Percentiles rank a stretch among this genome's conserved stretches.
phyloP scores from a whole-genome alignment of 768 basidiomycete genomes.

The Mycena kentingensis region DNA sequence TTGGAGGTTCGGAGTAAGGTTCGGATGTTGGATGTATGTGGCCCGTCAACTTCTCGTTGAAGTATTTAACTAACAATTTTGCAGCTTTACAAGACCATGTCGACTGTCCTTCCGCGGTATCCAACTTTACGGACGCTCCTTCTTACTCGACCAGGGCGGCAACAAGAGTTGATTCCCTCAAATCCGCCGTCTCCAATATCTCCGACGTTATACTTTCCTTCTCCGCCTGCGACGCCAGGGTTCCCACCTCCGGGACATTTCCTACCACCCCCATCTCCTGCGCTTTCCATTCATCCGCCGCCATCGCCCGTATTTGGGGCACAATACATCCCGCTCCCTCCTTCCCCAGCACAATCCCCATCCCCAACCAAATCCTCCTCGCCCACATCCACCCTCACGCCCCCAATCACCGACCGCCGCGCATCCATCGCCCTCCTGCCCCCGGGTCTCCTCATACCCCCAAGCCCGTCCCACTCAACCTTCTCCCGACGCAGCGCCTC shows the following conservation, averaged over 20 bases:
- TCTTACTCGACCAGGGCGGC: constrained; percentile 11
- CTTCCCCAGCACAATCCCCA: background rate
- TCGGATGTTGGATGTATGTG: constrained; percentile 14
- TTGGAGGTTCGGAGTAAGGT: constrained; percentile 21
- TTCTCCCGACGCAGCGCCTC: background rate
- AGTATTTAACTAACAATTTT: background rate
- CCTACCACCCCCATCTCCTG: background rate
- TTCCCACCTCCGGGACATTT: background rate
- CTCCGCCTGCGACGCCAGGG: constrained; percentile 10
- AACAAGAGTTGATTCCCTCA: background rate
- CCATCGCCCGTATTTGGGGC: constrained; percentile 4
- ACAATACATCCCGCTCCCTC: background rate
- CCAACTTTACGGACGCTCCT: constrained; percentile 15
- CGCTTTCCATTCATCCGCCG: constrained; percentile 1
- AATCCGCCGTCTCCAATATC: constrained; percentile 11
- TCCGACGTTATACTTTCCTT: constrained; percentile 7
- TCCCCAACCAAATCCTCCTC: background rate
- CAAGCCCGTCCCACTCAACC: background rate
- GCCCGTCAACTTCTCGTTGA: background rate
- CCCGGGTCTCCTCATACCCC: background rate
- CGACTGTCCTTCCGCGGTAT: constrained; percentile 18
- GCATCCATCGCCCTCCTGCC: background rate
- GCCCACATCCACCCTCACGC: background rate
- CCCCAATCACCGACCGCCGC: background rate
- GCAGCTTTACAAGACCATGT: constrained; percentile 17